A percentile compares a stretch with the other conserved stretches of the same genome.
phyloP scores from a whole-genome alignment of 345 rosid species.

The Melastoma malabathricum region DNA sequence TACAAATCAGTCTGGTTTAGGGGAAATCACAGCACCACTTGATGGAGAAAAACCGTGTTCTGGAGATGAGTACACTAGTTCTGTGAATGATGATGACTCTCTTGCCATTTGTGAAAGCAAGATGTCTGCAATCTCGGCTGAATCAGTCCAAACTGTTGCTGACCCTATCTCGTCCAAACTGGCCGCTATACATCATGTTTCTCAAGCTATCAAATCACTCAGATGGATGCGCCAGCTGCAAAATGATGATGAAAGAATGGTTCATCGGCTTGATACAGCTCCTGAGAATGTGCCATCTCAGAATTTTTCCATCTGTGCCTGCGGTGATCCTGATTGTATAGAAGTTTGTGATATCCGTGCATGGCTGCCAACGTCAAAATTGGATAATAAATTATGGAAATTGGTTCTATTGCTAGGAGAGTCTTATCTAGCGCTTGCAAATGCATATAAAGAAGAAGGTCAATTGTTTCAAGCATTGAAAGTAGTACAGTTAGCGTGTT shows the following conservation, averaged over 20 bases:
- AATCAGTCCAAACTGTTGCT: slow-evolving; percentile 35
- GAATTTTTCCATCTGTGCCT: slow-evolving; percentile 59
- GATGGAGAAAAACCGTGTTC: slow-evolving; percentile 14
- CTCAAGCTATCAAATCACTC: slow-evolving; percentile 92
- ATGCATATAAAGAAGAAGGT: slow-evolving; percentile 70
- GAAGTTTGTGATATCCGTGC: slow-evolving; percentile 91
- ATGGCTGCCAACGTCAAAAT: slow-evolving; percentile 83
- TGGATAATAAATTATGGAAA: slow-evolving; percentile 82
- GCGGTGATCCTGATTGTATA: slow-evolving; percentile 95
- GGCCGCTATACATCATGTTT: slow-evolving; percentile 85
- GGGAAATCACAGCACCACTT: slow-evolving; percentile 11
- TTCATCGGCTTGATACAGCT: slow-evolving; percentile 14
- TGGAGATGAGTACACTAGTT: slow-evolving; percentile 12
- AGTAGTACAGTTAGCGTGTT: slow-evolving; percentile 74
- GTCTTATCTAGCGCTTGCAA: slow-evolving; percentile 79
- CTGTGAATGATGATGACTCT: slow-evolving; percentile 19
- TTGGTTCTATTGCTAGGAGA: slow-evolving; percentile 96
- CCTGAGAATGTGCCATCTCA: slow-evolving; percentile 22
- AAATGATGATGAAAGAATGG: slow-evolving; percentile 28
- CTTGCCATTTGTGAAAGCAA: slow-evolving; percentile 20
- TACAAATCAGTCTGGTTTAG: slow-evolving; percentile 20
- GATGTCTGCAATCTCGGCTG: slow-evolving; percentile 19
- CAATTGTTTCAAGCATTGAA: slow-evolving; percentile 72
- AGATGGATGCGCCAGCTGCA: slow-evolving; percentile 86
- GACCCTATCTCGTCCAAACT: slow-evolving; percentile 67